Percentiles rank a stretch among this genome's conserved stretches.
phyloP scores from a whole-genome alignment of 495 filamentous ascomycete species.

The Penicillium pancosmium region DNA sequence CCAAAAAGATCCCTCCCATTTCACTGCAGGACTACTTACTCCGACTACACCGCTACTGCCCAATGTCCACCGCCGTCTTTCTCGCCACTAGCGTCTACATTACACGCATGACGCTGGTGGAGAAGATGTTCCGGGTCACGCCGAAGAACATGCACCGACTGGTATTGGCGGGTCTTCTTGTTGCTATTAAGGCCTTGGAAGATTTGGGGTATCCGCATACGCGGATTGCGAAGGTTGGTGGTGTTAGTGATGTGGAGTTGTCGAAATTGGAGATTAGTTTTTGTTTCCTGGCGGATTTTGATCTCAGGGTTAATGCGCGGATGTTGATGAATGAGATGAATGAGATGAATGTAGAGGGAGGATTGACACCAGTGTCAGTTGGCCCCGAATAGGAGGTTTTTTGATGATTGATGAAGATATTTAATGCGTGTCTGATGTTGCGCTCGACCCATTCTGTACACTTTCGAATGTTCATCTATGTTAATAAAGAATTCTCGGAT shows the following conservation, averaged over 20 bases:
- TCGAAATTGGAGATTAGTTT: conserved; percentile 87
- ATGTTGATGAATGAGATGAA: conserved; percentile 52
- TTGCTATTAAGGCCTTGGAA: conserved; percentile 91
- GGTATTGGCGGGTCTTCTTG: conserved; percentile 77
- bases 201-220: conserved; percentile 84
- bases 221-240: conserved; percentile 86
- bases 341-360: not conserved
- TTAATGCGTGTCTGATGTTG: too few relatives aligned
- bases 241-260: conserved; percentile 78
- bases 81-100: conserved; percentile 93
- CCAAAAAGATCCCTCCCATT: conserved; percentile 80
- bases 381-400: too few relatives aligned
- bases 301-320: conserved; percentile 69
- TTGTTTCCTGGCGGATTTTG: conserved; percentile 82
- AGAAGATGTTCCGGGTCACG: conserved; percentile 74
- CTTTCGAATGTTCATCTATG: too few relatives aligned
- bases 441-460: too few relatives aligned
- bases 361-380: not conserved
- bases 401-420: too few relatives aligned
- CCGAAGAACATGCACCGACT: conserved; percentile 84
- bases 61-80: conserved; percentile 94
- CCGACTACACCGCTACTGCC: conserved; percentile 87
- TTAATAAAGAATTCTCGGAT: too few relatives aligned
- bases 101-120: conserved; percentile 72
- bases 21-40: conserved; percentile 81